Conservation (phyloP, 2,329 filamentous ascomycete genomes). For the Truncatella angustata region DNA sequence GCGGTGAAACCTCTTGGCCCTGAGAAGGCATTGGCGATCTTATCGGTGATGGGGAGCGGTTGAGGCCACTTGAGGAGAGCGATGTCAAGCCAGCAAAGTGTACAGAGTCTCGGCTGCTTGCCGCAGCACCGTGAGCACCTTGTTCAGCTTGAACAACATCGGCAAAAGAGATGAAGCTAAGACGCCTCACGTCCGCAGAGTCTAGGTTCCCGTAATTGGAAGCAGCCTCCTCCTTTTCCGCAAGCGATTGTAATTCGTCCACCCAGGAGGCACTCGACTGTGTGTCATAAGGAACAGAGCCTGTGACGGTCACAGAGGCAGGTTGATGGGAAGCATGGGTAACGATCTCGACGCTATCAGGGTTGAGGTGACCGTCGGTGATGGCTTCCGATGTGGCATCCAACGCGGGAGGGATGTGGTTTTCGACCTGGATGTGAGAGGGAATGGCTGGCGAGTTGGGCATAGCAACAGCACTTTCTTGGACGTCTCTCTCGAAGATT, state of each 20-base stretch:
- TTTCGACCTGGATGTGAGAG: slow-evolving; percentile 89
- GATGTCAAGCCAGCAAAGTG: slow-evolving; percentile 68
- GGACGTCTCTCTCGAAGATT: slow-evolving; percentile 94
- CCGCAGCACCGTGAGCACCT: slow-evolving; percentile 49
- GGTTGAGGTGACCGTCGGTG: slow-evolving; percentile 79
- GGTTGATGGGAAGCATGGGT: slow-evolving; percentile 83
- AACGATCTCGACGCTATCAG: slow-evolving; percentile 89
- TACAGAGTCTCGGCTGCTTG: slow-evolving; percentile 65
- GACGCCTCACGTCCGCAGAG: slow-evolving; percentile 71
- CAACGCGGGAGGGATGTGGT: slow-evolving; percentile 87
- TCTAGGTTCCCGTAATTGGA: slow-evolving; percentile 80
- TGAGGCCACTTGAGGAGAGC: slow-evolving; percentile 47
- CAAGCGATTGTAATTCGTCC: slow-evolving; percentile 56
- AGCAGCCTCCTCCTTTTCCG: slow-evolving; percentile 58
- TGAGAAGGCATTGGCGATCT: slow-evolving; percentile 76
- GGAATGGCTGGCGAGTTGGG: slow-evolving; percentile 85
- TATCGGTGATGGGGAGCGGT: slow-evolving; percentile 77
- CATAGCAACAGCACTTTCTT: slow-evolving; percentile 68
- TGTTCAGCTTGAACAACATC: slow-evolving; percentile 90
- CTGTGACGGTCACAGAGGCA: slow-evolving; percentile 66
- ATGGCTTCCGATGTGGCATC: slow-evolving; percentile 91
- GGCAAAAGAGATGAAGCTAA: slow-evolving; percentile 96
- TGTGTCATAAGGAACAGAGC: slow-evolving; percentile 37
- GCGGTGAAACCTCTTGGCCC: slow-evolving; percentile 66
- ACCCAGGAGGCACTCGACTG: slow-evolving; percentile 48